Evolutionary conservation across 805 yeast genomes (phyloP), one percentile per base, ranked within the genome.

Genomic region (Yarrowia yakushimensis): DNA sequence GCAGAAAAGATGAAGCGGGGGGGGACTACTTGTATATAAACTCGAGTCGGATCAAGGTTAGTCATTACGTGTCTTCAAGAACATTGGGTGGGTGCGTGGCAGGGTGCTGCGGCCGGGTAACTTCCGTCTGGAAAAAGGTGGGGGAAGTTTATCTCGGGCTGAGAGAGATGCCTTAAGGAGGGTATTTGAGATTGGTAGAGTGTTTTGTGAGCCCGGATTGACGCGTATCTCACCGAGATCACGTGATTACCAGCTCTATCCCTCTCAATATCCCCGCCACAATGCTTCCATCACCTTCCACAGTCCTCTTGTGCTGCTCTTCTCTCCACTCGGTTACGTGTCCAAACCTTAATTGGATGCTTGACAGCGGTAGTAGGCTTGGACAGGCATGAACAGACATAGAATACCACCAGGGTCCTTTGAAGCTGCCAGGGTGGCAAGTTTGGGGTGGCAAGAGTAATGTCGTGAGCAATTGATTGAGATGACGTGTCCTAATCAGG

Each of bases 11-110:
- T 10, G 22, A 12, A 15, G 10, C 27, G 13, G 12, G 41, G 55
- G 42, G 59, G 59, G 59, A 22, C 43, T 25, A 52, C 59, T 34
- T 50, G 33, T 52, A 52, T 52, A 52, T 52, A 52, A 52, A 52
- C 59, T 52, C 43, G 59, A 36, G 25, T 27, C 43, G 59, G 59
- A 52, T 52, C 59, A 52, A 52, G 59, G 59, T 52, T 52, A 52
- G 43, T 52, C 43, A 34, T 52, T 52, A 52, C 59, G 59, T 52
- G 59, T 52, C 59, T 52, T 52, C 55, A 48, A 48, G 23, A 31
- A 48, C n/a, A n/a, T 34, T 34, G 33, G 43, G 59, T 52, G 59
- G 59, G 59, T 52, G 43, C 41, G 55, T 31, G 37, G 30, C 55
- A 48, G 55, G 55, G 55, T 48, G n/a, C 22, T 20, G 41, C 15